phyloP scores from a whole-genome alignment of 139 green algal genomes.

The Asterochloris erici region DNA sequence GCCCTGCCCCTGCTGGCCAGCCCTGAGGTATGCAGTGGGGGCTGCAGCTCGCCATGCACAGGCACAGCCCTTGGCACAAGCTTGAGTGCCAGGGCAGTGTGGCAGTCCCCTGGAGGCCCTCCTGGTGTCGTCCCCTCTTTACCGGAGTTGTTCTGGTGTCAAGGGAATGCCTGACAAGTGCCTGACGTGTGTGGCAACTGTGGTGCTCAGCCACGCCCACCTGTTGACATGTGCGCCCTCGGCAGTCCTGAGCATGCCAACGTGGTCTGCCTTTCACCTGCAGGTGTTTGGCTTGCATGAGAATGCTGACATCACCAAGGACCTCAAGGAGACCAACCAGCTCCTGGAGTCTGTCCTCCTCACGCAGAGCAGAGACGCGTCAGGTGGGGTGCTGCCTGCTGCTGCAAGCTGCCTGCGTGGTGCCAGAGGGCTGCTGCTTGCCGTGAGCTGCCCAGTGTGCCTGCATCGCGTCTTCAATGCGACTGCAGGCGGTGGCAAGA shows the following conservation, averaged over 20 bases:
- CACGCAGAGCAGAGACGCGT: constrained; percentile 34
- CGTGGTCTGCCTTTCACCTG: too few relatives aligned
- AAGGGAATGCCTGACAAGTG: too few relatives aligned
- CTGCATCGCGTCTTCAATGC: background rate
- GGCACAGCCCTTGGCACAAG: too few relatives aligned
- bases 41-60: too few relatives aligned
- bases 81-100: too few relatives aligned
- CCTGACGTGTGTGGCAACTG: too few relatives aligned
- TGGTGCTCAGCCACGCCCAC: too few relatives aligned
- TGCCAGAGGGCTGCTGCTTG: background rate
- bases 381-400: background rate
- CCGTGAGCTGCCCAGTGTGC: background rate
- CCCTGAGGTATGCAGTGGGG: constrained; percentile 35
- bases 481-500: constrained; percentile 11
- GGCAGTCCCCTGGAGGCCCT: too few relatives aligned
- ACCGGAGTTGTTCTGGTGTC: too few relatives aligned
- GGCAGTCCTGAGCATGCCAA: too few relatives aligned
- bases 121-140: too few relatives aligned
- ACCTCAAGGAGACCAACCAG: constrained; percentile 45
- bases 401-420: background rate
- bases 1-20: constrained; percentile 50
- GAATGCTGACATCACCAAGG: constrained; percentile 76
- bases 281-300: constrained; percentile 70
- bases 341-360: constrained; percentile 37
- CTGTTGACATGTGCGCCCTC: too few relatives aligned